These are phyloP conservation scores for Pyricularia sp. DNA, from an alignment of 2,329 filamentous ascomycete species.

Conservation along the genomic window DNA sequence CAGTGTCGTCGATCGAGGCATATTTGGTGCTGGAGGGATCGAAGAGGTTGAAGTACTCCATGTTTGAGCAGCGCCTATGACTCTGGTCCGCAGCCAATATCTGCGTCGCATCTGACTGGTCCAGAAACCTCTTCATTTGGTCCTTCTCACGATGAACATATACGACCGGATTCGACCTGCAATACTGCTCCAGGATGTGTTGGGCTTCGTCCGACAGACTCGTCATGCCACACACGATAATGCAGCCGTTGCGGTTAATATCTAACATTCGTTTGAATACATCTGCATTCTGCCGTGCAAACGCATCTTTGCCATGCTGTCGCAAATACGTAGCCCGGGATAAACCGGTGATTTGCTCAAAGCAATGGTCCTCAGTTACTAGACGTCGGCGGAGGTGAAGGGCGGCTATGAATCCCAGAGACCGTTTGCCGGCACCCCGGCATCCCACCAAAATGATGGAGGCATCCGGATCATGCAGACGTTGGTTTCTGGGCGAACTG, in stretches of 20 bases:
- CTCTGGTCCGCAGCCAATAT: constrained; percentile 45
- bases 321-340: constrained; percentile 51
- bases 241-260: constrained; percentile 47
- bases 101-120: constrained; percentile 41
- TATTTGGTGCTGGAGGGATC: constrained; percentile 26
- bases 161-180: constrained; percentile 57
- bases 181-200: constrained; percentile 47
- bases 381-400: constrained; percentile 57
- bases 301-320: constrained; percentile 49
- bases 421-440: constrained; percentile 62
- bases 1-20: constrained; percentile 13
- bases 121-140: constrained; percentile 50
- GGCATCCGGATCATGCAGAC: constrained; percentile 46
- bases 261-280: constrained; percentile 53
- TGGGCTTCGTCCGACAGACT: constrained; percentile 54
- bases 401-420: constrained; percentile 63
- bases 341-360: constrained; percentile 54
- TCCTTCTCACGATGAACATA: constrained; percentile 58
- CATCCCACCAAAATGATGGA: constrained; percentile 65
- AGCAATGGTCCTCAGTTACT: constrained; percentile 59
- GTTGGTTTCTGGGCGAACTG: constrained; percentile 22
- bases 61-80: constrained; percentile 55
- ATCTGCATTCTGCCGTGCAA: constrained; percentile 51
- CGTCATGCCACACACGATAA: constrained; percentile 61
- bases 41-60: constrained; percentile 64